Evolutionary conservation across 1,284 basidiomycete species (phyloP).

Genomic region (Anthracocystis setariae): DNA sequence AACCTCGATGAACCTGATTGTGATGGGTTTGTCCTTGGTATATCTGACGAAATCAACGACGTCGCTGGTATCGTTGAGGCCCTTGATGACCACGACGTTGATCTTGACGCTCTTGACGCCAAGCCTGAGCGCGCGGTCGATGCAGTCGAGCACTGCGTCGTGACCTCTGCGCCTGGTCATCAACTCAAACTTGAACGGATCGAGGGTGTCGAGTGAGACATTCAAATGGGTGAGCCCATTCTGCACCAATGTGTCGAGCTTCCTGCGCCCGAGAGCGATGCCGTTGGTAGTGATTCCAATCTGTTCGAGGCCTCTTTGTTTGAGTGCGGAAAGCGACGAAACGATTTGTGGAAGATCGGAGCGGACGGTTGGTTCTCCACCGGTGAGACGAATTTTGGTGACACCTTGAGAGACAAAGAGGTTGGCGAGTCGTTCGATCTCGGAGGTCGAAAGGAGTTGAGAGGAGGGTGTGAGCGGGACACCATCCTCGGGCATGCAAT

Average conservation of each 20-base stretch:
- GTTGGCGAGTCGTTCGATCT: conserved; percentile 76
- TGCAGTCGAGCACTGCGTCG: conserved; percentile 77
- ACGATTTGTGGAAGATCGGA: conserved; percentile 81
- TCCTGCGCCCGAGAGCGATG: conserved; percentile 76
- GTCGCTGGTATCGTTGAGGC: conserved; percentile 79
- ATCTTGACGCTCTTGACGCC: conserved; percentile 75
- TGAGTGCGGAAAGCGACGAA: conserved; percentile 46
- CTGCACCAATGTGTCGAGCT: conserved; percentile 75
- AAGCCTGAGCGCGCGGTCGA: conserved; percentile 74
- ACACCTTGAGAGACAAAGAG: conserved; percentile 82
- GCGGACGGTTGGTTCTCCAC: conserved; percentile 86
- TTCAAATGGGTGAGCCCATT: conserved; percentile 85
- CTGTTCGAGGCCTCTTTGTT: conserved; percentile 74
- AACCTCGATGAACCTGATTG: conserved; percentile 82
- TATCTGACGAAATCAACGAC: conserved; percentile 80
- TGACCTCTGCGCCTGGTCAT: conserved; percentile 79
- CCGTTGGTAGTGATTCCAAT: conserved; percentile 90
- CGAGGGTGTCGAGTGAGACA: conserved; percentile 78
- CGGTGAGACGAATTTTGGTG: conserved; percentile 85
- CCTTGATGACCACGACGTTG: conserved; percentile 84
- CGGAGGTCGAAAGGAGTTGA: conserved; percentile 79
- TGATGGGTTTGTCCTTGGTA: conserved; percentile 75
- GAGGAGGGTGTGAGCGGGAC: conserved; percentile 78
- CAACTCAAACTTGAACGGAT: conserved; percentile 85
- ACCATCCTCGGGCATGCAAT: conserved; percentile 88